phyloP scores from a whole-genome alignment of 768 basidiomycete species.

The Amanita exitialis region DNA sequence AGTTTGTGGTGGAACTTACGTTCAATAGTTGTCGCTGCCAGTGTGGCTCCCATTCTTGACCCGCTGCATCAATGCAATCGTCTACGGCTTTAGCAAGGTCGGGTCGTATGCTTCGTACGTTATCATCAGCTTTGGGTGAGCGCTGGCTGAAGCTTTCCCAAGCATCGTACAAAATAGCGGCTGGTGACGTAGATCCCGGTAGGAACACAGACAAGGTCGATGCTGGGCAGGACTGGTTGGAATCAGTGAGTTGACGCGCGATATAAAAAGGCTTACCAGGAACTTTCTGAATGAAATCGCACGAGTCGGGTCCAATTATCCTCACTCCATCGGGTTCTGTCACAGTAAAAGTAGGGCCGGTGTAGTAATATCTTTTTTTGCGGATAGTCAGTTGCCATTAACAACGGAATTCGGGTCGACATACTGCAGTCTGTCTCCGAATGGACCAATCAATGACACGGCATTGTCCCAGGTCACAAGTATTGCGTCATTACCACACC shows the following conservation, averaged over 20 bases:
- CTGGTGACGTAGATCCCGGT: conserved; percentile 86
- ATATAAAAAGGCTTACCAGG: conserved; percentile 44
- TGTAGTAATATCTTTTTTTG: conserved; percentile 60
- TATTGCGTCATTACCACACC: conserved; percentile 97
- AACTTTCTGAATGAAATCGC: conserved; percentile 91
- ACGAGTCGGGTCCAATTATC: conserved; percentile 68
- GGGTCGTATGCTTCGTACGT: conserved; percentile 75
- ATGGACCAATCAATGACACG: conserved; percentile 85
- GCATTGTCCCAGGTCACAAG: conserved; percentile 73
- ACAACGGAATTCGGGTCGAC: conserved; percentile 14
- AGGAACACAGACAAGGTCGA: conserved; percentile 78
- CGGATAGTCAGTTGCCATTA: conserved; percentile 7
- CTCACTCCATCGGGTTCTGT: conserved; percentile 88
- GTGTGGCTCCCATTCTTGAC: conserved; percentile 80
- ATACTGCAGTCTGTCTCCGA: conserved; percentile 77
- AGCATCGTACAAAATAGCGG: conserved; percentile 89
- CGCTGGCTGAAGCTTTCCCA: conserved; percentile 79
- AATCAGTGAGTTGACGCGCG: background rate
- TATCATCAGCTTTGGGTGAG: conserved; percentile 90
- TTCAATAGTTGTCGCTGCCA: conserved; percentile 86
- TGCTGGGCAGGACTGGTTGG: conserved; percentile 28
- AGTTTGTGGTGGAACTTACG: conserved; percentile 30
- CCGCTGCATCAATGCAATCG: conserved; percentile 90
- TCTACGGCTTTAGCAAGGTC: conserved; percentile 84
- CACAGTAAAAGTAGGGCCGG: conserved; percentile 64